These are phyloP conservation scores for Tricladium varicosporioides DNA, from an alignment of 2,329 filamentous ascomycete genomes.

Conservation along the genomic window DNA sequence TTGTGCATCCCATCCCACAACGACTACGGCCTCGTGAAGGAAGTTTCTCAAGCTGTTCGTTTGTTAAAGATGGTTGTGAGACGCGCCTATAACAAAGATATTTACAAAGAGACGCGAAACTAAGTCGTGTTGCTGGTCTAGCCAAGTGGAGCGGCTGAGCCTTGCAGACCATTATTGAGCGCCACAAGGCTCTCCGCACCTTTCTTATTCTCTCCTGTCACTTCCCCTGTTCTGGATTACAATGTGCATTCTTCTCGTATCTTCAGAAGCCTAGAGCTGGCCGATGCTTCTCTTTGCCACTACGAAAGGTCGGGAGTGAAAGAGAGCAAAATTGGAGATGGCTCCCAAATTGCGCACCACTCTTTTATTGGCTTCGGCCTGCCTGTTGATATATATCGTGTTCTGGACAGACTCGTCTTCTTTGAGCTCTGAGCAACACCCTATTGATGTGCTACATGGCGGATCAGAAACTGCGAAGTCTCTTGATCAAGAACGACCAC, in stretches of 20 bases:
- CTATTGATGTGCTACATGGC: constrained; percentile 12
- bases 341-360: constrained; percentile 12
- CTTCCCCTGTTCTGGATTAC: background rate
- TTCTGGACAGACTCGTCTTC: constrained; percentile 12
- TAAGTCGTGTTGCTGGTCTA: too few species aligned
- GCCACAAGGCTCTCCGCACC: background rate
- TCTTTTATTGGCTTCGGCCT: constrained; percentile 11
- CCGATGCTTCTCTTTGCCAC: background rate
- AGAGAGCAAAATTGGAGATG: constrained; percentile 6
- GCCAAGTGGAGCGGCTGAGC: too few species aligned
- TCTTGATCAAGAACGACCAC: too few species aligned
- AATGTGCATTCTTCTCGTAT: background rate
- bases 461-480: background rate
- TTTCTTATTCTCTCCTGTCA: background rate
- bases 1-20: too few species aligned
- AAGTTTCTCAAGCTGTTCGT: too few species aligned
- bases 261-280: background rate
- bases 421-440: constrained; percentile 6
- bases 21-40: too few species aligned
- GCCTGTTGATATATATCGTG: constrained; percentile 13
- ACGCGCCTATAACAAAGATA: too few species aligned
- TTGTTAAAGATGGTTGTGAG: too few species aligned
- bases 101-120: too few species aligned
- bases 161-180: background rate
- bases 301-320: background rate